These are phyloP conservation scores for Veloporphyrellus conicus DNA, from an alignment of 1,284 basidiomycete species.

Conservation along the genomic window DNA sequence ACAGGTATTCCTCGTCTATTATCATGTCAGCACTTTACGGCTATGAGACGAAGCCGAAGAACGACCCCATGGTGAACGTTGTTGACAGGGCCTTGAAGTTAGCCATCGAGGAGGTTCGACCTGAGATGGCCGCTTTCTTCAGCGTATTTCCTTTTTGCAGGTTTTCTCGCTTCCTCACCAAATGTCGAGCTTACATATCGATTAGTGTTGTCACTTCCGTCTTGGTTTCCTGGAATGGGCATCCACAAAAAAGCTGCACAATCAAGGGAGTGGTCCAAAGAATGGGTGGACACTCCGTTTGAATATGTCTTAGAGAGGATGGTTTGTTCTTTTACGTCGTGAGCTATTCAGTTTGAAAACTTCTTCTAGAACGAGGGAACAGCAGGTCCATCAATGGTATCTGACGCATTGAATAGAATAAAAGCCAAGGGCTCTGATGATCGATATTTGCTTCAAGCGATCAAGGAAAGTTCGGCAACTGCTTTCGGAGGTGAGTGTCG, in stretches of 20 bases:
- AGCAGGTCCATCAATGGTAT: conserved; percentile 17
- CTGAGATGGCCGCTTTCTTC: conserved; percentile 16
- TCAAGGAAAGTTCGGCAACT: conserved; percentile 20
- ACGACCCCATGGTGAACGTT: conserved; percentile 16
- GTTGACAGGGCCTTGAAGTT: conserved; percentile 19
- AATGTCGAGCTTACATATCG: background rate
- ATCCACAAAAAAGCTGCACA: conserved; percentile 16
- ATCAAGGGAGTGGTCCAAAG: conserved; percentile 14
- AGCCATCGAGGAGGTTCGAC: conserved; percentile 17
- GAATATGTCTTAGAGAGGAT: conserved; percentile 11
- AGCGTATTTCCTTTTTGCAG: conserved; percentile 14
- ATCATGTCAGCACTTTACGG: conserved; percentile 25
- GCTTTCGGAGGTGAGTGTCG: conserved; percentile 18
- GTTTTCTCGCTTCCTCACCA: background rate
- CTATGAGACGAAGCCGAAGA: conserved; percentile 16
- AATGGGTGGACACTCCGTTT: conserved; percentile 26
- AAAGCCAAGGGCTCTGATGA: background rate
- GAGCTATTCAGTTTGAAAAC: background rate
- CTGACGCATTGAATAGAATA: conserved; percentile 10
- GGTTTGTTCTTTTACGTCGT: conserved; percentile 6
- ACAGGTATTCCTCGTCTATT: conserved; percentile 21
- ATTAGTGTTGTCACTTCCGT: conserved; percentile 19
- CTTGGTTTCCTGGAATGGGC: conserved; percentile 19
- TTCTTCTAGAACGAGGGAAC: conserved; percentile 12
- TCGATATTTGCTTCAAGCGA: conserved; percentile 3